Evolutionary conservation across 2,329 filamentous ascomycete genomes (phyloP).

Genomic region (Pleochaeta shiraiana): DNA sequence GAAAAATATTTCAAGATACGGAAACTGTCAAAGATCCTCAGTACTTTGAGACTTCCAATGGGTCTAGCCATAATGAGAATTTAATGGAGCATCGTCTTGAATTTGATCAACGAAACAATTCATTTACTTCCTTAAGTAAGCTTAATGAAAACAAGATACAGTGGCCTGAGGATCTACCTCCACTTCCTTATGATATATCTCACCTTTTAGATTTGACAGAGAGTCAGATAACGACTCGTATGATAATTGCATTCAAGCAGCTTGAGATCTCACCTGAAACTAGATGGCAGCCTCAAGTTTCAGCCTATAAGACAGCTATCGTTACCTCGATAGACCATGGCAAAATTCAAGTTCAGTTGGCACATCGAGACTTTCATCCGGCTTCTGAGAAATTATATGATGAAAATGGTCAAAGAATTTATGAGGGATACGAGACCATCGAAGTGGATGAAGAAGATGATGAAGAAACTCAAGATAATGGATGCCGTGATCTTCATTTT

Average conservation of each 20-base stretch:
- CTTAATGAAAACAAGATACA: conserved; percentile 25
- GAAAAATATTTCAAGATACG: conserved; percentile 25
- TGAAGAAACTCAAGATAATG: conserved; percentile 30
- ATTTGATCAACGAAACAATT: conserved; percentile 8
- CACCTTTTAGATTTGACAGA: conserved; percentile 28
- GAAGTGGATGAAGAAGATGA: conserved; percentile 39
- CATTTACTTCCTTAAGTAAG: conserved; percentile 19
- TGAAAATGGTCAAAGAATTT: conserved; percentile 47
- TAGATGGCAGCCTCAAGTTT: conserved; percentile 42
- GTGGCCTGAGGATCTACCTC: conserved; percentile 41
- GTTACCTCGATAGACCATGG: conserved; percentile 31
- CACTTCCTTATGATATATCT: conserved; percentile 33
- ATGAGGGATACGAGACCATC: conserved; percentile 58
- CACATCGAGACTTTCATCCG: conserved; percentile 40
- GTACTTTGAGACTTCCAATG: conserved; percentile 18
- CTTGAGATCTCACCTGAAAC: conserved; percentile 37
- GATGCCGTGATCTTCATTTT: conserved; percentile 36
- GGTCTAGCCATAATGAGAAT: conserved; percentile 18
- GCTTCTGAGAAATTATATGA: conserved; percentile 40
- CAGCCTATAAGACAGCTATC: conserved; percentile 40
- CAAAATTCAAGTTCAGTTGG: conserved; percentile 39
- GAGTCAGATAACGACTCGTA: conserved; percentile 30
- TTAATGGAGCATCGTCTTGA: conserved; percentile 9
- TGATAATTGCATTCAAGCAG: conserved; percentile 48
- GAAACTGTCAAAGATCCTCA: conserved; percentile 23